phyloP scores from a whole-genome alignment of 768 basidiomycete genomes.

The Amanita pallidorosea region DNA sequence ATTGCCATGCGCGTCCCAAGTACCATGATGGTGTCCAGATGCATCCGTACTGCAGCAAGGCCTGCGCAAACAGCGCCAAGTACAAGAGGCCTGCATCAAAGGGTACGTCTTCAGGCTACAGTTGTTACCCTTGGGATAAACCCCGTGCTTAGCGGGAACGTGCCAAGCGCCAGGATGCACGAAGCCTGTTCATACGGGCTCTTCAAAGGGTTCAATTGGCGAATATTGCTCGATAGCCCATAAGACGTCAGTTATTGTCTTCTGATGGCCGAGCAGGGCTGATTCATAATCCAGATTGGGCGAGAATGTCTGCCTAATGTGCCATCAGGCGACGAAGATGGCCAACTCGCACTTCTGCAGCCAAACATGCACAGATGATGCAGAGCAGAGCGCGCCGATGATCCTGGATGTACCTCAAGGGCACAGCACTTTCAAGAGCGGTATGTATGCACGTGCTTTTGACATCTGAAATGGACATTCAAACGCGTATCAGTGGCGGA shows the following conservation, averaged over 20 bases:
- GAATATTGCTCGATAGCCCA: conserved; percentile 44
- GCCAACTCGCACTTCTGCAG: conserved; percentile 54
- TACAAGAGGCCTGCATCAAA: conserved; percentile 13
- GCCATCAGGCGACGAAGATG: conserved; percentile 44
- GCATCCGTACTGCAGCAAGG: conserved; percentile 55
- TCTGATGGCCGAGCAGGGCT: neutral
- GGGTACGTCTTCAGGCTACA: conserved; percentile 10
- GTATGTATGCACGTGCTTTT: conserved; percentile 18
- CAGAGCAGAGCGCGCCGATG: conserved; percentile 41
- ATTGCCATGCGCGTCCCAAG: conserved; percentile 51
- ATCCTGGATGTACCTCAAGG: conserved; percentile 48
- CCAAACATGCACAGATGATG: conserved; percentile 42
- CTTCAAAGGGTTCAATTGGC: conserved; percentile 23
- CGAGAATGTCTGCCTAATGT: conserved; percentile 48
- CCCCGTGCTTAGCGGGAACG: conserved; percentile 17
- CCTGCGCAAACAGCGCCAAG: conserved; percentile 34
- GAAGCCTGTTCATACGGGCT: conserved; percentile 28
- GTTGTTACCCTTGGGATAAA: neutral
- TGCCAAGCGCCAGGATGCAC: conserved; percentile 45
- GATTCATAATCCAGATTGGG: conserved; percentile 20
- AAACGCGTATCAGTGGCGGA: conserved; percentile 33
- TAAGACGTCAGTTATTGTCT: conserved; percentile 28
- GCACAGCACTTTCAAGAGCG: conserved; percentile 56
- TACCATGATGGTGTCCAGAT: conserved; percentile 44
- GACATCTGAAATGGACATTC: neutral